Evolutionary conservation across 2,329 filamentous ascomycete species (phyloP), one percentile per base, ranked within the genome.

Genomic region (Aspergillus sp.): DNA sequence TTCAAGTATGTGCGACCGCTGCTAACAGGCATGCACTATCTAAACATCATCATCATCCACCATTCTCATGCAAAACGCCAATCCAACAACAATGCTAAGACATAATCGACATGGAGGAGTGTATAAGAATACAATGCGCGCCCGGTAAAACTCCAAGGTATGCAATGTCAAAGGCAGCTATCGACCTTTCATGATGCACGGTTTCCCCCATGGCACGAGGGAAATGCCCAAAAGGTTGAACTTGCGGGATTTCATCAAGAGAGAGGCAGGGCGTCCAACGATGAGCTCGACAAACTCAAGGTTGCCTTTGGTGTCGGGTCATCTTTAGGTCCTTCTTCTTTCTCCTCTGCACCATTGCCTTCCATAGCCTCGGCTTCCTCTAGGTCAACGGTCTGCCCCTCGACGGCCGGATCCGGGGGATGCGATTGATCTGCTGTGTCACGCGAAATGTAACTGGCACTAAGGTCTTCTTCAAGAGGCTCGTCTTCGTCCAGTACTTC

Each of bases 401-500:
- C 63, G 5, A 55, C 54, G 4, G 61, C 67, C 1, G 75, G 77
- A 28, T 75, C 73, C 6, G 65, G 66, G 46, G 76, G 55, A 19
- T 65, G 60, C 3, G 60, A 63, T 10, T 76, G 67, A 41, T 79
- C 76, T 8, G 74, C 71, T 59, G 44, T 63, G 29, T 57, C 59
- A 41, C 62, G 62, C 3, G 65, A 66, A 33, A 68, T 55, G 40
- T 60, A 67, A 46, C 64, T 68, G 45, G 62, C 64, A 34, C 52
- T 60, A 41, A 69, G 58, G 32, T 73, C 72, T 12, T 78, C 76
- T 2, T 78, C 76, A 1, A 71, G 74, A 29, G 76, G 71, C 6
- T 75, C 73, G 6, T 75, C 74, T 29, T 71, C 71, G 26, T 73
- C 71, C 5, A 68, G 65, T 6, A 67, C 70, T 30, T 74, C 75